Conservation (phyloP, 2,329 filamentous ascomycete genomes). For the Rhinocladiella mackenziei region DNA sequence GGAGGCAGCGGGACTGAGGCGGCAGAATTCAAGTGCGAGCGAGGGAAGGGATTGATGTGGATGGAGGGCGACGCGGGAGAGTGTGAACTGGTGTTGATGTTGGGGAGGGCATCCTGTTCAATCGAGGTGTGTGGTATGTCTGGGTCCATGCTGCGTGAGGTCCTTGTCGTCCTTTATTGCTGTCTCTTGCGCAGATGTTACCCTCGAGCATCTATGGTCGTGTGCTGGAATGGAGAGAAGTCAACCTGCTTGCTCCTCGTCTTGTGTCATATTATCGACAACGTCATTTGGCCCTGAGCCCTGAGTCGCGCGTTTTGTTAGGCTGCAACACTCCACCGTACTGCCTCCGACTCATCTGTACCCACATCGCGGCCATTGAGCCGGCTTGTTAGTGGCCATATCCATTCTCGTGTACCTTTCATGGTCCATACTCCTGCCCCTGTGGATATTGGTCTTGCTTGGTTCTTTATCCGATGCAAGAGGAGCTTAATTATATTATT, state of each 20-base stretch:
- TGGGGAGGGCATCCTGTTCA: constrained; percentile 16
- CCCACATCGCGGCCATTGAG: too few species aligned
- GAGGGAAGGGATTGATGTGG: constrained; percentile 11
- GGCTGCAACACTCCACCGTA: too few species aligned
- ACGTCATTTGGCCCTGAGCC: neutral
- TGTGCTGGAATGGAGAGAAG: neutral
- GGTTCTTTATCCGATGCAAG: neutral
- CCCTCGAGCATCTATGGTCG: neutral
- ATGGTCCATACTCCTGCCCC: too few species aligned
- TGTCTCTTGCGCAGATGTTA: too few species aligned
- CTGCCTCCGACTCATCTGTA: too few species aligned
- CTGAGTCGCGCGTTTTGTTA: too few species aligned
- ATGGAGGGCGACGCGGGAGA: constrained; percentile 17
- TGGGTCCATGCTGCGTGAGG: constrained; percentile 20
- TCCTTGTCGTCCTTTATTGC: neutral
- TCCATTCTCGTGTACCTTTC: too few species aligned
- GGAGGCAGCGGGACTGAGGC: constrained; percentile 18
- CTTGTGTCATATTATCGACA: too few species aligned
- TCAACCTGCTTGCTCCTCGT: too few species aligned
- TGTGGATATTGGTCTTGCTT: too few species aligned
- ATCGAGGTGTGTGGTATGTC: constrained; percentile 25
- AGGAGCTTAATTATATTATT: too few species aligned
- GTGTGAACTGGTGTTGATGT: constrained; percentile 5
- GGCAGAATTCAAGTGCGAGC: constrained; percentile 8
- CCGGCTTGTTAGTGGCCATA: neutral